Conservation (phyloP, 306 rosid species). For the Delonix regia region DNA sequence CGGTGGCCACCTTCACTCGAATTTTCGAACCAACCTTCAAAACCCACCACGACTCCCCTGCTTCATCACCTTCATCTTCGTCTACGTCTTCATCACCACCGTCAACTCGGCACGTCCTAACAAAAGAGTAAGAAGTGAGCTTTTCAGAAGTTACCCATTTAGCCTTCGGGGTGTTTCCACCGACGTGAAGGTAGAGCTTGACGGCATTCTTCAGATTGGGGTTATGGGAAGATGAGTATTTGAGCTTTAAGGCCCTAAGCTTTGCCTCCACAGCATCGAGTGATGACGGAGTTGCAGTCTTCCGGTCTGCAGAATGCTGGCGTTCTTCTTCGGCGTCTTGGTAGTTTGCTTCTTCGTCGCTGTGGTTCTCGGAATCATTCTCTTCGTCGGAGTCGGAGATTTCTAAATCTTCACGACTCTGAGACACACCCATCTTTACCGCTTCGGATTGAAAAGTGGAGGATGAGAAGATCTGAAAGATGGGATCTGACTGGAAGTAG, state of each 20-base stretch:
- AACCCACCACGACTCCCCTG: slow-evolving; percentile 61
- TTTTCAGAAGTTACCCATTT: slow-evolving; percentile 89
- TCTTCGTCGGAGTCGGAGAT: slow-evolving; percentile 59
- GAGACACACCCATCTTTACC: slow-evolving; percentile 66
- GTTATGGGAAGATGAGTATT: slow-evolving; percentile 58
- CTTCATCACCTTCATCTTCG: slow-evolving; percentile 53
- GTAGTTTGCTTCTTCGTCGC: slow-evolving; percentile 50
- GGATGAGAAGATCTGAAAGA: not conserved
- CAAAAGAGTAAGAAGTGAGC: slow-evolving; percentile 63
- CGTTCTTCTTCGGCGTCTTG: slow-evolving; percentile 59
- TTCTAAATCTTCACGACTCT: slow-evolving; percentile 72
- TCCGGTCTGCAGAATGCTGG: slow-evolving; percentile 57
- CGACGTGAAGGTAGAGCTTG: slow-evolving; percentile 79
- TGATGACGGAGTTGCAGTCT: slow-evolving; percentile 61
- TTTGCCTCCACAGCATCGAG: slow-evolving; percentile 80
- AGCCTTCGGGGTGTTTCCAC: slow-evolving; percentile 81
- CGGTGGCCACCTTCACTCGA: slow-evolving; percentile 56
- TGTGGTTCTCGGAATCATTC: slow-evolving; percentile 1
- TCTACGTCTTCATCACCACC: slow-evolving; percentile 33
- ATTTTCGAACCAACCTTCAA: slow-evolving; percentile 69
- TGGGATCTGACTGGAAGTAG: slow-evolving; percentile 6
- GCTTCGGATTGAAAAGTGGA: not conserved
- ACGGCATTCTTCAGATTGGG: slow-evolving; percentile 66
- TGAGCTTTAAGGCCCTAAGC: slow-evolving; percentile 82
- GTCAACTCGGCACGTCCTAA: slow-evolving; percentile 45